A percentile compares a stretch with the other conserved stretches of the same genome.
Conservation (phyloP, 495 filamentous ascomycete genomes). For the Penicillium bialowiezense region DNA sequence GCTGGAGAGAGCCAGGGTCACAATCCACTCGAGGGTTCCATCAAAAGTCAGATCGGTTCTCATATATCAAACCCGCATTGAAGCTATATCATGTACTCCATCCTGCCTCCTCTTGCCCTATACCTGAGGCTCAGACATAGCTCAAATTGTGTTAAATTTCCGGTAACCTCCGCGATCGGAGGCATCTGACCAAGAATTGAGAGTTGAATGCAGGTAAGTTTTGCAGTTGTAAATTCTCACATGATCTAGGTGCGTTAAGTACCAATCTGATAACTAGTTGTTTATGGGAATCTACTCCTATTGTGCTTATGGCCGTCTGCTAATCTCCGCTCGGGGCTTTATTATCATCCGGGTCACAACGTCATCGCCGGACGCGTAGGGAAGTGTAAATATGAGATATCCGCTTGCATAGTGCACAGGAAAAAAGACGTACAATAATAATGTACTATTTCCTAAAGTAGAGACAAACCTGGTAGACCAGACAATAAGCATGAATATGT, state of each 20-base stretch:
- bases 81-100: too few species aligned
- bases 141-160: background rate
- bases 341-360: background rate
- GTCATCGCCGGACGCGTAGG: slow-evolving; percentile 6
- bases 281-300: too few species aligned
- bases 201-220: slow-evolving; percentile 1
- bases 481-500: too few species aligned
- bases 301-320: too few species aligned
- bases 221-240: too few species aligned
- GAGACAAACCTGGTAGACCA: too few species aligned
- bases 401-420: background rate
- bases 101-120: too few species aligned
- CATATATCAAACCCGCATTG: background rate
- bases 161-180: background rate
- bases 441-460: background rate
- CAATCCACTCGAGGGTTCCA: slow-evolving; percentile 4
- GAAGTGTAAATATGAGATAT: background rate
- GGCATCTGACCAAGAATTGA: slow-evolving; percentile 1
- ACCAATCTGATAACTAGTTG: background rate
- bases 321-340: background rate
- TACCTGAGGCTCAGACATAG: too few species aligned
- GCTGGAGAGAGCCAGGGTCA: slow-evolving; percentile 5
- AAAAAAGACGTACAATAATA: too few species aligned
- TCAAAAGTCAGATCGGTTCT: slow-evolving; percentile 1
- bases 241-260: background rate